These are phyloP conservation scores for Pythium periplocum DNA, from an alignment of 352 stramenopile species.

Conservation along the genomic window DNA sequence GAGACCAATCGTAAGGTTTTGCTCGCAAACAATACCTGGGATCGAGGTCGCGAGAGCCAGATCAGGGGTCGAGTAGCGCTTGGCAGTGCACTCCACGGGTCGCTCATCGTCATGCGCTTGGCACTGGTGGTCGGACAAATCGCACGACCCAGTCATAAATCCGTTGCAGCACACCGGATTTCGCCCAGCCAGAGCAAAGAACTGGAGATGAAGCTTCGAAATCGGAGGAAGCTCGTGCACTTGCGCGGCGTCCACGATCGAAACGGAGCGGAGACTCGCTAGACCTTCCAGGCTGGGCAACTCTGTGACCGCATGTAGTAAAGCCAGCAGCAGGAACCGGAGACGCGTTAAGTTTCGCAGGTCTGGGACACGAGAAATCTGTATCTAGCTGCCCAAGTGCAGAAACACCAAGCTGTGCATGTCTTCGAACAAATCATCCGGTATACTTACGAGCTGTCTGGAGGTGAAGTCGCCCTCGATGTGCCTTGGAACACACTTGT, in stretches of 20 bases:
- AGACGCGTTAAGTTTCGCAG: too few relatives aligned
- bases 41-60: too few relatives aligned
- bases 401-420: conserved; percentile 7
- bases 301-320: background rate
- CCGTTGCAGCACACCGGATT: conserved; percentile 39
- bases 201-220: background rate
- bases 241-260: conserved; percentile 21
- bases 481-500: conserved; percentile 1
- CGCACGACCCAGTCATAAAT: conserved; percentile 20
- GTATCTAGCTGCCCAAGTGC: background rate
- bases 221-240: background rate
- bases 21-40: too few relatives aligned
- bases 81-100: too few relatives aligned
- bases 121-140: conserved; percentile 28
- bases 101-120: conserved; percentile 13
- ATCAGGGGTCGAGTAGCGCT: too few relatives aligned
- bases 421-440: conserved; percentile 5
- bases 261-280: conserved; percentile 12
- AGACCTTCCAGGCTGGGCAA: background rate
- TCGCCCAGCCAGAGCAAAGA: conserved; percentile 24
- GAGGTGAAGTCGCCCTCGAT: conserved; percentile 11
- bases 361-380: background rate
- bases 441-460: conserved; percentile 12
- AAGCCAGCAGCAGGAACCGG: background rate
- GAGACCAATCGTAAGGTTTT: too few relatives aligned